A percentile compares a stretch with the other conserved stretches of the same genome.
phyloP scores from a whole-genome alignment of 2,329 filamentous ascomycete genomes.

The Blastomyces silverae region DNA sequence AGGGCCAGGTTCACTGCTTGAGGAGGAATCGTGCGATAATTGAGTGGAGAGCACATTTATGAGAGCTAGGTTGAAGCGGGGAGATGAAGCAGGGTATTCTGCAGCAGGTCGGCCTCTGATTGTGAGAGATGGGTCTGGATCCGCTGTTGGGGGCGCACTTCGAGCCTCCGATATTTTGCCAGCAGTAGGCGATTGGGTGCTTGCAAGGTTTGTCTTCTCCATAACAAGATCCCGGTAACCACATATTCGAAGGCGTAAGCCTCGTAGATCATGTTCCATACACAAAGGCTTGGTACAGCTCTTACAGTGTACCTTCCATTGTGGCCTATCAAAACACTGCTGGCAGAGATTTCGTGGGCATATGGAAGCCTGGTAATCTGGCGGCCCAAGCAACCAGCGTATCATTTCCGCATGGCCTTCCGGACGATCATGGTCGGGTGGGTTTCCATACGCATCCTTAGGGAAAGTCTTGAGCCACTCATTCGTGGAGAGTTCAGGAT shows the following conservation, averaged over 20 bases:
- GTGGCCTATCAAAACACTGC: conserved; percentile 52
- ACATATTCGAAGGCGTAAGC: conserved; percentile 51
- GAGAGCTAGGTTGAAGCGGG: conserved; percentile 22
- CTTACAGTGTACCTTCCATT: conserved; percentile 55
- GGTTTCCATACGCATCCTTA: conserved; percentile 38
- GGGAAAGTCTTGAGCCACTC: conserved; percentile 39
- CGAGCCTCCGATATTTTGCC: background rate
- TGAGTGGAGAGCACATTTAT: conserved; percentile 29
- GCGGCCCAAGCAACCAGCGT: conserved; percentile 44
- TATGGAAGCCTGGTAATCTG: conserved; percentile 41
- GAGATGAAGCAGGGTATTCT: conserved; percentile 9
- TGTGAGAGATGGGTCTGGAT: conserved; percentile 7
- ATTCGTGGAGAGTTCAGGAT: conserved; percentile 46
- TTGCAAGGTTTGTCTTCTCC: conserved; percentile 43
- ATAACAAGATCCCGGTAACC: conserved; percentile 50
- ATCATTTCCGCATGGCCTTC: conserved; percentile 40
- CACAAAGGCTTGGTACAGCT: conserved; percentile 52
- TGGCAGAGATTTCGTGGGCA: conserved; percentile 53
- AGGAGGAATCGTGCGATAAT: conserved; percentile 12
- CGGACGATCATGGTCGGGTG: conserved; percentile 37
- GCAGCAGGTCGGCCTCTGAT: conserved; percentile 15
- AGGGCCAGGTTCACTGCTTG: conserved; percentile 1
- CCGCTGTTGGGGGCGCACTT: background rate
- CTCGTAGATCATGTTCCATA: conserved; percentile 55
- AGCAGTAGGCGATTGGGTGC: conserved; percentile 18